phyloP scores from a whole-genome alignment of 345 rosid genomes.

The Balakata baccata region DNA sequence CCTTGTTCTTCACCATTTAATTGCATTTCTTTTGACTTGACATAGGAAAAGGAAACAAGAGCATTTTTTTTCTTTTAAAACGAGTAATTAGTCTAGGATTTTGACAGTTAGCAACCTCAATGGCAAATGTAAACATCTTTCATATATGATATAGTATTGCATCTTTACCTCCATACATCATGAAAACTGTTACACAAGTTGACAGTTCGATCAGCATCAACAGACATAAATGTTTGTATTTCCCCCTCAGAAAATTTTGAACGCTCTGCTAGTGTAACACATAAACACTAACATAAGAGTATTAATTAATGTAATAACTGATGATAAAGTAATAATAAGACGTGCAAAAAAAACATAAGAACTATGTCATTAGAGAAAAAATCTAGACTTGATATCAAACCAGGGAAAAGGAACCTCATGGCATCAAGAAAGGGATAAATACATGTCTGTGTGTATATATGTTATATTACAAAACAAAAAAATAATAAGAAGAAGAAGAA shows the following conservation, averaged over 20 bases:
- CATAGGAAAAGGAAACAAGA: neutral
- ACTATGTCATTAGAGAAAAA: neutral
- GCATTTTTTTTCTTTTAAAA: neutral
- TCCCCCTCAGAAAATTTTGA: slow-evolving; percentile 84
- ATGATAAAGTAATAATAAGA: slow-evolving; percentile 4
- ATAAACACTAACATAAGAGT: slow-evolving; percentile 56
- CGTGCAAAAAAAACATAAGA: neutral
- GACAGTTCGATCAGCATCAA: slow-evolving; percentile 88
- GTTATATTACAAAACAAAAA: too few species aligned
- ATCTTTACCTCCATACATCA: slow-evolving; percentile 84
- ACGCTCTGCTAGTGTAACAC: slow-evolving; percentile 62
- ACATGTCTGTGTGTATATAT: neutral
- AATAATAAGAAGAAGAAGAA: too few species aligned
- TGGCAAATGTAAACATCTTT: too few species aligned
- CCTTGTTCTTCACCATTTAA: neutral
- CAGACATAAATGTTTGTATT: slow-evolving; percentile 96
- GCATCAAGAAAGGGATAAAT: neutral
- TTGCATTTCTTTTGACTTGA: neutral
- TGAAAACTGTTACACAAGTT: slow-evolving; percentile 88
- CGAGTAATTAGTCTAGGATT: neutral
- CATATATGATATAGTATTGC: neutral
- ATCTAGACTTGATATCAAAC: neutral
- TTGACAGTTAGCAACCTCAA: neutral
- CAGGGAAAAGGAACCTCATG: neutral
- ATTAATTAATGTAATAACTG: slow-evolving; percentile 18